Base-by-base conservation (phyloP, 83 land plant genomes). In the Diphasiastrum complanatum region DNA sequence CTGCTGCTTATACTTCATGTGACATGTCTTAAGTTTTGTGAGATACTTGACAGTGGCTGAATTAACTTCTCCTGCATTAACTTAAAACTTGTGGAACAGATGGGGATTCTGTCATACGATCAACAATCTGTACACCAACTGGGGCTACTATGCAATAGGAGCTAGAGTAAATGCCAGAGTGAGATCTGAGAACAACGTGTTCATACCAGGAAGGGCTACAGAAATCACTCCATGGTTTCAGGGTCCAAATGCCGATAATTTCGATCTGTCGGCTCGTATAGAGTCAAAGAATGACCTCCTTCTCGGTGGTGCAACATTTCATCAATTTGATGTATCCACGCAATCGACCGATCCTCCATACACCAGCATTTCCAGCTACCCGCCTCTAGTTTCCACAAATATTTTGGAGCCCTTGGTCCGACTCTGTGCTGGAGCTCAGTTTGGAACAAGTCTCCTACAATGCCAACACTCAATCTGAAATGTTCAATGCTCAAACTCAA, bases 61-160 rank as follows among this genome's bases (percentile, higher is more conserved):
- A 64, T 51, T 29, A 26, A 35, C 16, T 24, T 36, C 58, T 4
- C 2, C 24, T 27, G 5, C 54, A 16, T 28, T 26, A 11, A 25
- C 14, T 18, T 30, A 66, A 51, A 19, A 51, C 16, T 34, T 29
- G 14, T 30, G 29, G 19, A 19, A 45, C 61, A 78, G 80, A 27
- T 74, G 78, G 71, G 81, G 79, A 1, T 69, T 49, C 31, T 74
- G 78, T 53, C 81, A 78, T 33, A 79, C 74, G 6, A 31, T 65
- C 25, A 78, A 74, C 71, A 78, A 78, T 46, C 41, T 69, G 31
- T 78, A 74, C 53, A 65, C 68, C 5, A 69, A 74, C 45, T 78
- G 81, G 78, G 78, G 74, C 4, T 69, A 68, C 55, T 78, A 78
- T 24, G 78, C 78, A 3, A 60, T 78, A 8, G 78, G 78, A 14